Conservation (phyloP, 495 filamentous ascomycete species). For the Annulohypoxylon stygium region DNA sequence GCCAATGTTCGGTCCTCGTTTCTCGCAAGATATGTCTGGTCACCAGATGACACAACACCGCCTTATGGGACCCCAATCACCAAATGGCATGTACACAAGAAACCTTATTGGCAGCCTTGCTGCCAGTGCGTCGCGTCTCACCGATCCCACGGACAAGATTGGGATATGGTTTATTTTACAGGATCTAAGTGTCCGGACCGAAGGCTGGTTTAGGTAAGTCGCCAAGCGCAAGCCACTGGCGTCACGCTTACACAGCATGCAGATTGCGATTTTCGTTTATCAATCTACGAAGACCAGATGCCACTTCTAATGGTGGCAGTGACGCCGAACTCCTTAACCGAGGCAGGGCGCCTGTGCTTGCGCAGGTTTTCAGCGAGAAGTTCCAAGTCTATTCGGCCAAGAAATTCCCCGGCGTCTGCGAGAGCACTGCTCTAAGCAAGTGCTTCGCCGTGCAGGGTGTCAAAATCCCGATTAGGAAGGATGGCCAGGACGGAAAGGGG, state of each 20-base stretch:
- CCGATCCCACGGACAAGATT: slow-evolving; percentile 83
- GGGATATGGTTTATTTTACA: slow-evolving; percentile 98
- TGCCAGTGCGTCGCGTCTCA: slow-evolving; percentile 89
- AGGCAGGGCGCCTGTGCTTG: slow-evolving; percentile 85
- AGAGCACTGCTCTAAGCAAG: slow-evolving; percentile 93
- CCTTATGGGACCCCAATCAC: slow-evolving; percentile 53
- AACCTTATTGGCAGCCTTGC: slow-evolving; percentile 95
- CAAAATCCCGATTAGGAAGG: slow-evolving; percentile 94
- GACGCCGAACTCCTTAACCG: slow-evolving; percentile 71
- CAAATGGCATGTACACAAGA: slow-evolving; percentile 92
- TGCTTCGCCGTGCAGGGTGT: slow-evolving; percentile 96
- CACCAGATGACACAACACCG: slow-evolving; percentile 55
- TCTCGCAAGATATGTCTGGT: slow-evolving; percentile 51
- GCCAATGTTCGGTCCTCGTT: slow-evolving; percentile 51
- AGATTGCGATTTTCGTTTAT: slow-evolving; percentile 76
- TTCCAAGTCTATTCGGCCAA: slow-evolving; percentile 98
- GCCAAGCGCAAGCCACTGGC: slow-evolving; percentile 6
- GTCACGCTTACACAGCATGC: slow-evolving; percentile 29
- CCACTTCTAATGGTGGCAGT: slow-evolving; percentile 51
- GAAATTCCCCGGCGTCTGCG: slow-evolving; percentile 97
- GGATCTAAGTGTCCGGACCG: slow-evolving; percentile 93
- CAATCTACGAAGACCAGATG: slow-evolving; percentile 73
- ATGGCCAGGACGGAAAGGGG: slow-evolving; percentile 71
- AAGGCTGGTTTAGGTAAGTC: slow-evolving; percentile 87
- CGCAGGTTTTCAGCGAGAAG: slow-evolving; percentile 85